Evolutionary conservation across 2,329 filamentous ascomycete genomes (phyloP).

Genomic region (Trichoderma simmonsii): DNA sequence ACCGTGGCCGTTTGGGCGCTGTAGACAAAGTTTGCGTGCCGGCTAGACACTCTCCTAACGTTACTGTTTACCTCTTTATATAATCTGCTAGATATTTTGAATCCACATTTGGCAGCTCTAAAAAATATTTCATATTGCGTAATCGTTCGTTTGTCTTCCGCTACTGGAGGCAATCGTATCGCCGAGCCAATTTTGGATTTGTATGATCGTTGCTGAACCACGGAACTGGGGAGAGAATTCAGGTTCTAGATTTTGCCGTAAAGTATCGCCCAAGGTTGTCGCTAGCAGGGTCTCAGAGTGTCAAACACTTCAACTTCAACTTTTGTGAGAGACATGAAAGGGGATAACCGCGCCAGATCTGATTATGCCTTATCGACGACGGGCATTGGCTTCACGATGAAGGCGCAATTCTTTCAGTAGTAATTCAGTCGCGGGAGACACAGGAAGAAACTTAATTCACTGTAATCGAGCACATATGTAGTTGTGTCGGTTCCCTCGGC

Average conservation of each 20-base stretch:
- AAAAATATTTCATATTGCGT: neutral
- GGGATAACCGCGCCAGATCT: neutral
- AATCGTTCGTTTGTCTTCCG: neutral
- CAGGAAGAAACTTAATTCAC: neutral
- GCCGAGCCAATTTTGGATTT: neutral
- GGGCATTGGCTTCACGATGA: neutral
- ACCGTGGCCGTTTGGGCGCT: neutral
- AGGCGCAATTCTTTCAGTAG: neutral
- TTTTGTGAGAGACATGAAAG: neutral
- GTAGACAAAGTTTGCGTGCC: neutral
- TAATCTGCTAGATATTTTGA: neutral
- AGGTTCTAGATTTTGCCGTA: neutral
- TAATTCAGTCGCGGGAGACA: no score
- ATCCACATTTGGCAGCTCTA: neutral
- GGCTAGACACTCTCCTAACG: neutral
- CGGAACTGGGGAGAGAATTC: neutral
- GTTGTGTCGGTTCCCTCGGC: neutral
- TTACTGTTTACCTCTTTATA: neutral
- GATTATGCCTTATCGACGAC: neutral
- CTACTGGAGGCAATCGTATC: neutral
- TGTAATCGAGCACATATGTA: neutral
- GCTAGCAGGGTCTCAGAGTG: neutral
- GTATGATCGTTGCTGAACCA: neutral
- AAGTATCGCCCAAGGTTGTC: neutral
- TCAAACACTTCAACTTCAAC: neutral